Base-by-base conservation (phyloP, 257 asterid genomes). In the Petrea volubilis region DNA sequence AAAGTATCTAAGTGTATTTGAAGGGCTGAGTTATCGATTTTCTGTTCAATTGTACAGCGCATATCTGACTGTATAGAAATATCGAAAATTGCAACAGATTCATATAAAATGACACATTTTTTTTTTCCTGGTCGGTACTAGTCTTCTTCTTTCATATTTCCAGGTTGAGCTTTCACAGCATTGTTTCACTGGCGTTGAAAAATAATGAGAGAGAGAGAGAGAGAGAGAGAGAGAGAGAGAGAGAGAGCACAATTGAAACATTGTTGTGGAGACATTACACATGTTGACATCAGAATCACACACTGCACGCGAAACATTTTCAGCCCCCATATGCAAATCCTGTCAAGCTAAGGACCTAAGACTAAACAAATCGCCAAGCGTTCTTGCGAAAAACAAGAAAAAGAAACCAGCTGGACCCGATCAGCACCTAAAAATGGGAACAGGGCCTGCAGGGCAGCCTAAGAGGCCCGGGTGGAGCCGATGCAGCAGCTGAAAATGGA, bases 401-500 rank as follows among this genome's bases (percentile, higher is more conserved):
- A 18, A 23, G 17, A 21, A 61, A 46, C 15, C 20, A 36, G 17
- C 38, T 13, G 12, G 7, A 29, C 6, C 6, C 17, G 14, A 20
- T 18, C n/a, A 65, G 15, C 13, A 5, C 38, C 14, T 11, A 11
- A 21, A 50, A 61, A 46, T 67, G 25, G 55, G 47, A 67, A 24
- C 49, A 61, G 52, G 55, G 7, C 11, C 10, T 0, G 7, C 9
- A 38, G 1, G 1, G 6, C 40, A 0, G 27, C 55, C 64, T 82
- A 82, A 17, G 87, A 47, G 34, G 77, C 67, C 5, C 67, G 57
- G 0, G n/a, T n/a, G n/a, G 83, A 44, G n/a, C 86, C 47, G 4
- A 53, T 28, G 5, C 91, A 85, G 43, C 77, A 72, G 9, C 77
- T 73, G 25, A 86, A 79, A 31, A 84, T 47, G 61, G 83, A 74